Evolutionary conservation across 306 rosid species (phyloP).

Genomic region (Morella rubra): DNA sequence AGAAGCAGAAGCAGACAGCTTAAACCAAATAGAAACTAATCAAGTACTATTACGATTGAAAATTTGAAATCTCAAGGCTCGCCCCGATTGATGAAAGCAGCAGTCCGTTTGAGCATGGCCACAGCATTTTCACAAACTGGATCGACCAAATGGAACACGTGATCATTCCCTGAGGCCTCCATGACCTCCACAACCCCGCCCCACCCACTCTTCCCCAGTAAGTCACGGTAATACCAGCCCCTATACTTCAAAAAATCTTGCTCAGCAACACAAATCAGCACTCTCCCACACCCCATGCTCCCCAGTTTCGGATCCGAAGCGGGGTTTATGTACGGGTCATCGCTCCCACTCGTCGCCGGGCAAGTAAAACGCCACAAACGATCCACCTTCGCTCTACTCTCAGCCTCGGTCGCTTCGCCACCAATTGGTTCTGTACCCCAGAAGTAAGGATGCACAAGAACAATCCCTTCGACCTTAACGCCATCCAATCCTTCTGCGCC

Average conservation of each 20-base stretch:
- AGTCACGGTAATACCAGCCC: slow-evolving; percentile 34
- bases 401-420: slow-evolving; percentile 26
- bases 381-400: background rate
- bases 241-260: slow-evolving; percentile 35
- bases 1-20: too few species aligned
- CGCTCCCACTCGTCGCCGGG: slow-evolving; percentile 43
- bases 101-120: slow-evolving; percentile 15
- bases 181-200: slow-evolving; percentile 29
- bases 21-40: too few species aligned
- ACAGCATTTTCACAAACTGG: slow-evolving; percentile 10
- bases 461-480: slow-evolving; percentile 42
- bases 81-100: slow-evolving; percentile 6
- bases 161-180: slow-evolving; percentile 36
- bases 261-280: slow-evolving; percentile 42
- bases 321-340: slow-evolving; percentile 46
- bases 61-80: too few species aligned
- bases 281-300: slow-evolving; percentile 32
- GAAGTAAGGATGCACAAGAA: slow-evolving; percentile 59
- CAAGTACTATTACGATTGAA: too few species aligned
- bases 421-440: slow-evolving; percentile 57
- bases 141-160: slow-evolving; percentile 40
- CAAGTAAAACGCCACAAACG: slow-evolving; percentile 50
- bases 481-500: slow-evolving; percentile 44
- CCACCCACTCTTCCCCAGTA: slow-evolving; percentile 43
- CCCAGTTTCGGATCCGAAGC: slow-evolving; percentile 27